These are phyloP conservation scores for Penicillium olsonii DNA, from an alignment of 2,329 filamentous ascomycete species.

Conservation along the genomic window DNA sequence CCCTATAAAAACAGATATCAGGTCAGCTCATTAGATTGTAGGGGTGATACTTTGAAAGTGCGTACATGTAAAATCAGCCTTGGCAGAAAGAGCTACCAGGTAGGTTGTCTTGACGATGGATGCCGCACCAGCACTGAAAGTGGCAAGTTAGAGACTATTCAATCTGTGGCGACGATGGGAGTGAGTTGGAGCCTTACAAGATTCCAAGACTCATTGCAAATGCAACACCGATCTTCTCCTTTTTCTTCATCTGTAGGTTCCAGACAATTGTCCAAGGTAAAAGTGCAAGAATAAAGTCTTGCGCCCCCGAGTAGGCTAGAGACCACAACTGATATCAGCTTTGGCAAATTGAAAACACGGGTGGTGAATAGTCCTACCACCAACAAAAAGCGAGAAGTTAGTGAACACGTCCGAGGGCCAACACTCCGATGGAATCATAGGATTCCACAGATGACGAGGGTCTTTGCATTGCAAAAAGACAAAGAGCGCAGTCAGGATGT, in stretches of 20 bases:
- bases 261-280: slow-evolving; percentile 42
- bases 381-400: slow-evolving; percentile 23
- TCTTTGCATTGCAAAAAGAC: slow-evolving; percentile 24
- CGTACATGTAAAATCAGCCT: slow-evolving; percentile 27
- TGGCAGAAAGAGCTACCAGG: slow-evolving; percentile 20
- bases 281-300: slow-evolving; percentile 40
- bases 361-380: slow-evolving; percentile 10
- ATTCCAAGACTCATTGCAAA: slow-evolving; percentile 41
- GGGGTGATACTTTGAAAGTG: not conserved
- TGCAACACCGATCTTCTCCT: slow-evolving; percentile 41
- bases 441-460: slow-evolving; percentile 23
- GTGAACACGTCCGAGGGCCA: slow-evolving; percentile 24
- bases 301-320: slow-evolving; percentile 22
- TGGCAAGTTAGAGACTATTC: not conserved
- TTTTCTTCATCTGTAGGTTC: slow-evolving; percentile 37
- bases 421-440: slow-evolving; percentile 21
- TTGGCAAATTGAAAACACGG: not conserved
- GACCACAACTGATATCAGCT: not conserved
- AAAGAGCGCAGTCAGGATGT: slow-evolving; percentile 21
- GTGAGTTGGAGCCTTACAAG: slow-evolving; percentile 20
- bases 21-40: not conserved
- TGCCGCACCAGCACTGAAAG: slow-evolving; percentile 19
- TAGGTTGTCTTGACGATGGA: slow-evolving; percentile 26
- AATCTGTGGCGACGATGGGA: not conserved
- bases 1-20: slow-evolving; percentile 4